phyloP scores from a whole-genome alignment of 2,329 filamentous ascomycete genomes.

The Neofusicoccum ribis region DNA sequence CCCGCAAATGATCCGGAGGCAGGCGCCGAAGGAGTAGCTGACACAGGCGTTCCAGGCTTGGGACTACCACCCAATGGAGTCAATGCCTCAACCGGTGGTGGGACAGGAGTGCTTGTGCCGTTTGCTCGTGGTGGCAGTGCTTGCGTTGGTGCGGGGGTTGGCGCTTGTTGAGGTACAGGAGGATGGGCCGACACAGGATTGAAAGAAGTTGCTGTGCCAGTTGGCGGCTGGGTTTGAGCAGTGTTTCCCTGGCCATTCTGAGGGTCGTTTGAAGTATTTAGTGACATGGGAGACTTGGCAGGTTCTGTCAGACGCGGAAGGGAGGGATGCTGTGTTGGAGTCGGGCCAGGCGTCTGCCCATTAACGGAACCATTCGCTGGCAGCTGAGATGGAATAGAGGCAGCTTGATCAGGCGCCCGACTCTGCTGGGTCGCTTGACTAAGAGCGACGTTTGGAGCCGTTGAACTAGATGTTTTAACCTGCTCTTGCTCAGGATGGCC shows the following conservation, averaged over 20 bases:
- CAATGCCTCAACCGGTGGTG: constrained; percentile 18
- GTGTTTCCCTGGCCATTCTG: not conserved
- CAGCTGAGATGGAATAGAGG: not conserved
- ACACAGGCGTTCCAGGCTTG: constrained; percentile 1
- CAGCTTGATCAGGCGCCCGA: not conserved
- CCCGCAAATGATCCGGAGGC: not conserved
- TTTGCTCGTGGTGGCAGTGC: not conserved
- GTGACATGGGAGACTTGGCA: not conserved
- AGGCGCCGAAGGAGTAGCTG: not conserved
- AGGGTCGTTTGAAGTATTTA: not conserved
- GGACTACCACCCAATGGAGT: constrained; percentile 15
- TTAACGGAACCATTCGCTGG: not conserved
- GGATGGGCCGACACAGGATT: not conserved
- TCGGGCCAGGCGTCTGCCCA: not conserved
- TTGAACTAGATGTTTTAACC: not conserved
- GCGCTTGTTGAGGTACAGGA: not conserved
- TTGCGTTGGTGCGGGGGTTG: not conserved
- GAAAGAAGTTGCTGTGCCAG: not conserved
- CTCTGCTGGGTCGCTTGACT: not conserved
- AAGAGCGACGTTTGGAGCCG: too few relatives aligned
- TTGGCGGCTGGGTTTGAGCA: not conserved
- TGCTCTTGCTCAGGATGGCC: not conserved
- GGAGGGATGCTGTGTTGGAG: not conserved
- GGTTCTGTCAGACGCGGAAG: not conserved
- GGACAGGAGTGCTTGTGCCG: constrained; percentile 12